Conservation (phyloP, 306 rosid species). For the Dryas octopetala region DNA sequence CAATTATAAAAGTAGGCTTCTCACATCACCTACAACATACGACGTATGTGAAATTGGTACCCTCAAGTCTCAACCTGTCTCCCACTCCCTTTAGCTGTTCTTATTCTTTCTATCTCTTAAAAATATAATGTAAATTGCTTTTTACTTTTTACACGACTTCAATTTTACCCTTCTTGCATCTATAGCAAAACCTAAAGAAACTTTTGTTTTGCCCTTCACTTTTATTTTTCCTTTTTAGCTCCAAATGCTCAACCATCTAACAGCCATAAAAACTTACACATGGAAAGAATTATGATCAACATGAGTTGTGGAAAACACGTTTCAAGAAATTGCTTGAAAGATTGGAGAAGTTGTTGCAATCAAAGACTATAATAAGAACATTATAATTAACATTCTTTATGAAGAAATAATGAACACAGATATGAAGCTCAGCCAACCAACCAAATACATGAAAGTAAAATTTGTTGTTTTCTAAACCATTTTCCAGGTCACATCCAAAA, state of each 20-base stretch:
- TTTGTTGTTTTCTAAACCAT: background rate
- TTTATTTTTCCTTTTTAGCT: background rate
- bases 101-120: no score
- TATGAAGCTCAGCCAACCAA: background rate
- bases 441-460: background rate
- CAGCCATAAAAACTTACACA: background rate
- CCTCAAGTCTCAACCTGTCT: no score
- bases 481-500: no score
- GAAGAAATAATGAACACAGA: background rate
- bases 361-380: background rate
- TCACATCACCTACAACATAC: background rate
- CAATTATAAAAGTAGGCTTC: background rate
- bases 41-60: no score
- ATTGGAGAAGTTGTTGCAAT: background rate
- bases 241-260: background rate
- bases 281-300: no score
- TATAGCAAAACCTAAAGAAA: background rate
- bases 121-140: no score
- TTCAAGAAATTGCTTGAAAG: background rate
- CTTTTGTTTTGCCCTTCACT: background rate
- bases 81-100: no score
- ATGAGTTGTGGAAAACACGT: no score
- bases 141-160: background rate
- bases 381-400: background rate
- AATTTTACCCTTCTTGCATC: background rate